phyloP scores from a whole-genome alignment of 2,329 filamentous ascomycete genomes.

The Exserohilum rostratum region DNA sequence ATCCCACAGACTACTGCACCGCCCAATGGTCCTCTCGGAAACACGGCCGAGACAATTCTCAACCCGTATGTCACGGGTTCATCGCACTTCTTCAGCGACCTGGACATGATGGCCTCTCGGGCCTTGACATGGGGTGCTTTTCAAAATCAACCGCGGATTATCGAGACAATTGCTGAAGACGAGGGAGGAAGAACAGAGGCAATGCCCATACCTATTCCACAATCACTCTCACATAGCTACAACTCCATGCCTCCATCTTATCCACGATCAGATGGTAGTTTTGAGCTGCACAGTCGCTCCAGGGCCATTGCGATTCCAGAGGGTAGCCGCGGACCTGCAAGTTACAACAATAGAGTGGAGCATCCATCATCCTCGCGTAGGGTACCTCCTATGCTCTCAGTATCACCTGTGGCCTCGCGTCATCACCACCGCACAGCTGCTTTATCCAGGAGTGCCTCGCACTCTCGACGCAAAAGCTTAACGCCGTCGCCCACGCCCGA shows the following conservation, averaged over 20 bases:
- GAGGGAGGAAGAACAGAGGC: constrained; percentile 27
- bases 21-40: constrained; percentile 26
- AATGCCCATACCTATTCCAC: constrained; percentile 41
- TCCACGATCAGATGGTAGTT: constrained; percentile 15
- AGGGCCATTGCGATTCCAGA: constrained; percentile 41
- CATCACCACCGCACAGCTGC: constrained; percentile 27
- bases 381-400: constrained; percentile 33
- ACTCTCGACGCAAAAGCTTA: constrained; percentile 27
- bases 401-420: constrained; percentile 32
- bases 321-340: constrained; percentile 17
- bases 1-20: constrained; percentile 27
- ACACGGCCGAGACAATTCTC: constrained; percentile 30
- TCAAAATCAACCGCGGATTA: constrained; percentile 36
- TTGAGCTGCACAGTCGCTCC: constrained; percentile 21
- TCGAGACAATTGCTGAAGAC: constrained; percentile 37
- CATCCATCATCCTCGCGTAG: constrained; percentile 21
- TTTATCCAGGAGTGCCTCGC: constrained; percentile 36
- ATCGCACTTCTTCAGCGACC: constrained; percentile 34
- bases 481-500: constrained; percentile 40
- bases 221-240: constrained; percentile 22
- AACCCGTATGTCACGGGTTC: constrained; percentile 41
- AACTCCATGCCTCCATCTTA: constrained; percentile 18
- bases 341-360: constrained; percentile 15
- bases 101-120: constrained; percentile 39
- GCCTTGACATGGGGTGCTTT: constrained; percentile 39